Evolutionary conservation across 257 asterid species (phyloP).

Genomic region (Lycium ferocissimum): DNA sequence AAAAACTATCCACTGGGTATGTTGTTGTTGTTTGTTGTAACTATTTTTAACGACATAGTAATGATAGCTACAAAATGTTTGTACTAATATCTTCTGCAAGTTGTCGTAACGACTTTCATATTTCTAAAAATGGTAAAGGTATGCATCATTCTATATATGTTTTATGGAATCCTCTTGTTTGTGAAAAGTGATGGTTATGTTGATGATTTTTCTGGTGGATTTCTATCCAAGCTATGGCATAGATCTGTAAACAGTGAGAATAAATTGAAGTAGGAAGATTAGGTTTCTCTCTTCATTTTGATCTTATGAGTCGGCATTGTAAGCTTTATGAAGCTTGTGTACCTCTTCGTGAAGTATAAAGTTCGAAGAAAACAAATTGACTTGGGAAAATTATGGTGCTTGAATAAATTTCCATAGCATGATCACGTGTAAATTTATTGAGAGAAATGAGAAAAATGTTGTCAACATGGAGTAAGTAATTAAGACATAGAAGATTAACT

Average conservation of each 20-base stretch:
- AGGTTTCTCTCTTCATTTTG: background rate
- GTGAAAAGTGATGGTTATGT: background rate
- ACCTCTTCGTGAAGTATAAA: background rate
- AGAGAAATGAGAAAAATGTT: background rate
- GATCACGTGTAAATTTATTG: background rate
- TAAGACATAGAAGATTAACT: background rate
- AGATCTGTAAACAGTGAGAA: background rate
- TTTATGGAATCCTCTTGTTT: background rate
- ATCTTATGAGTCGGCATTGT: background rate
- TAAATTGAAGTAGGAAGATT: background rate
- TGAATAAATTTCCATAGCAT: background rate
- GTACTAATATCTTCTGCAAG: background rate
- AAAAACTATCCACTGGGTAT: no score
- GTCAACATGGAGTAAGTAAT: background rate
- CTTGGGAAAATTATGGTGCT: background rate
- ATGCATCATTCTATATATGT: slow-evolving; percentile 5
- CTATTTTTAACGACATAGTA: background rate
- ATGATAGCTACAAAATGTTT: slow-evolving; percentile 11
- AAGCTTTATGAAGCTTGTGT: background rate
- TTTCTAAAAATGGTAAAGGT: slow-evolving; percentile 8
- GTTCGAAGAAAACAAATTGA: background rate
- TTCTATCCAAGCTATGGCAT: background rate
- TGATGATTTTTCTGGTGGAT: background rate
- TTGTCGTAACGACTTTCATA: background rate
- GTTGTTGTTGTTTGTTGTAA: background rate